A percentile compares a stretch with the other conserved stretches of the same genome.
These are phyloP conservation scores for Epichloe amarillans DNA, from an alignment of 2,329 filamentous ascomycete species.

Conservation along the genomic window DNA sequence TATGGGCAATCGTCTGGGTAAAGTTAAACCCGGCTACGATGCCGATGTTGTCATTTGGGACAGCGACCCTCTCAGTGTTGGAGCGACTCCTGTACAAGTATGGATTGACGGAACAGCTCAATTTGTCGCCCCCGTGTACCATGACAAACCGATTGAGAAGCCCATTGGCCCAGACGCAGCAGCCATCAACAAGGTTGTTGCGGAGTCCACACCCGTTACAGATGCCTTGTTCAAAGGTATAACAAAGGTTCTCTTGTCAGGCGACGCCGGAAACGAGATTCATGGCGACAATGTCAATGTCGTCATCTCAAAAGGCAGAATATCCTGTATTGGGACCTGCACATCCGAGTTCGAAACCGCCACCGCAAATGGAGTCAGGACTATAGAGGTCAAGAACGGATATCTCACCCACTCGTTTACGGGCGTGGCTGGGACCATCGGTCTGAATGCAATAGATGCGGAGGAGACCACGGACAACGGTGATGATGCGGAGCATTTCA, in stretches of 20 bases:
- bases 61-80: slow-evolving; percentile 46
- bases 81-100: slow-evolving; percentile 45
- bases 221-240: slow-evolving; percentile 45
- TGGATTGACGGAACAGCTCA: slow-evolving; percentile 51
- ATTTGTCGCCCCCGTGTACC: slow-evolving; percentile 35
- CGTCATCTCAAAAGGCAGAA: slow-evolving; percentile 36
- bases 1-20: slow-evolving; percentile 43
- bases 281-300: slow-evolving; percentile 30
- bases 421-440: slow-evolving; percentile 45
- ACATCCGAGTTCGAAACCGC: slow-evolving; percentile 27
- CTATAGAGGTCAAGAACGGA: slow-evolving; percentile 41
- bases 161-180: slow-evolving; percentile 25
- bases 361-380: slow-evolving; percentile 17
- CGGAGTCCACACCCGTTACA: slow-evolving; percentile 24
- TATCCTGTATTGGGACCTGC: slow-evolving; percentile 45
- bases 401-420: slow-evolving; percentile 48
- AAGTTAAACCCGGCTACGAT: slow-evolving; percentile 47
- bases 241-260: slow-evolving; percentile 34
- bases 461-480: slow-evolving; percentile 44
- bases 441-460: slow-evolving; percentile 48
- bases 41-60: slow-evolving; percentile 52
- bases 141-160: slow-evolving; percentile 32
- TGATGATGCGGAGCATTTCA: slow-evolving; percentile 32
- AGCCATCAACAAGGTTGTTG: slow-evolving; percentile 26
- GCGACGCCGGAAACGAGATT: slow-evolving; percentile 22